A percentile compares a stretch with the other conserved stretches of the same genome.
Conservation (phyloP, 139 green algal species). For the Chlamydomonas sp. region DNA sequence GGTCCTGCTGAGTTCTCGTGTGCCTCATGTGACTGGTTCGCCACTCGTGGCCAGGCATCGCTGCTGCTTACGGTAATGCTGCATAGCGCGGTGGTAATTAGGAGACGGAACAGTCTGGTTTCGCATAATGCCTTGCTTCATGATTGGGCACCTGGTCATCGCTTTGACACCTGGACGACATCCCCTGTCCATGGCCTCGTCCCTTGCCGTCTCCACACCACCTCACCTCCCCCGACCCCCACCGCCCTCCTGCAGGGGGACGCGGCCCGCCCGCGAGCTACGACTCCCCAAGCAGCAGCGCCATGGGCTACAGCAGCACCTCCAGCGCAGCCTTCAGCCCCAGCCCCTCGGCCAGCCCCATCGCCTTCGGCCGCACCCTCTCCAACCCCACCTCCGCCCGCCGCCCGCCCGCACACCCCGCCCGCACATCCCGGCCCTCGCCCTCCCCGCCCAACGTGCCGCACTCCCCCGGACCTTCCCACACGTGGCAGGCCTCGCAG, state of each 20-base stretch:
- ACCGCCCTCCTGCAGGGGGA: no score
- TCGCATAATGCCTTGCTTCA: no score
- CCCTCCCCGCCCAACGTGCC: background rate
- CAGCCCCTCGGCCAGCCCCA: background rate
- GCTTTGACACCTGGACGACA: background rate
- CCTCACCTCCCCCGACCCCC: no score
- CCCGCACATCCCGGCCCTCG: background rate
- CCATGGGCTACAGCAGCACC: background rate
- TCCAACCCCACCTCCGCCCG: background rate
- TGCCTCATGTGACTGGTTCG: no score
- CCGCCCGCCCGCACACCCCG: background rate
- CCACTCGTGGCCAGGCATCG: no score
- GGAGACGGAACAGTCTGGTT: no score
- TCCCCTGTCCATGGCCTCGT: background rate
- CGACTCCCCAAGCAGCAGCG: background rate
- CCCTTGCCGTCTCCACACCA: background rate
- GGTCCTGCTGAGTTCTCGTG: no score
- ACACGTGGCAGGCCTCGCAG: no score
- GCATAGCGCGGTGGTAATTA: no score
- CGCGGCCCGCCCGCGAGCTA: background rate
- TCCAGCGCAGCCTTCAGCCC: background rate
- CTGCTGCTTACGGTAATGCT: no score
- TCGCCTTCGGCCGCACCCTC: constrained; percentile 23
- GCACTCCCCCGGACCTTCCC: background rate
- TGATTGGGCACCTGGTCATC: no score